Conservation (phyloP, 208 protist genomes). For the Leishmania amazonensis region DNA sequence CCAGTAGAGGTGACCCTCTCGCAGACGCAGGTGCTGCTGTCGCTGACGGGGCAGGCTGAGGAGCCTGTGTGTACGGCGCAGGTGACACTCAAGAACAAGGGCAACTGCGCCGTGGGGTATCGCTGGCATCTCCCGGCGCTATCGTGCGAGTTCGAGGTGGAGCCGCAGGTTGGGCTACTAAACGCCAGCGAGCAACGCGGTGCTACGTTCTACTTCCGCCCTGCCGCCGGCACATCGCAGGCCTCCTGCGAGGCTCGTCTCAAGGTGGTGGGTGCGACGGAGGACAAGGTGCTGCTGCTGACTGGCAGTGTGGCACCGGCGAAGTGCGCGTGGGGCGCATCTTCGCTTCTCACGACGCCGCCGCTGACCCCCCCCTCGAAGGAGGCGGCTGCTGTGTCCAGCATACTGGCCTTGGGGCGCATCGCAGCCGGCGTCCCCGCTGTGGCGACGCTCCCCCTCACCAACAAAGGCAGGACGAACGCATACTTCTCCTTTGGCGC, state of each 20-base stretch:
- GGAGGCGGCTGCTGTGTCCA: conserved; percentile 24
- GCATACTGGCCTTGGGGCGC: conserved; percentile 66
- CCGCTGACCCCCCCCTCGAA: conserved; percentile 4
- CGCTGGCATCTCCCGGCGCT: conserved; percentile 55
- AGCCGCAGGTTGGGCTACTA: conserved; percentile 63
- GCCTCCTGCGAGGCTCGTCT: conserved; percentile 49
- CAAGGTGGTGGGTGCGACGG: conserved; percentile 76
- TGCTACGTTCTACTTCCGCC: conserved; percentile 74
- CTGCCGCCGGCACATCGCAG: conserved; percentile 45
- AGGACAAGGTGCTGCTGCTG: conserved; percentile 58
- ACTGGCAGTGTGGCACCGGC: conserved; percentile 69
- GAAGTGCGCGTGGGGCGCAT: conserved; percentile 55
- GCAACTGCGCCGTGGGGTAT: conserved; percentile 83
- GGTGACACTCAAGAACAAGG: conserved; percentile 79
- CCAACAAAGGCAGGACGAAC: conserved; percentile 63
- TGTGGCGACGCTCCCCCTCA: conserved; percentile 45
- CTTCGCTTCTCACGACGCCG: conserved; percentile 8
- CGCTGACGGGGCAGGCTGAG: conserved; percentile 71
- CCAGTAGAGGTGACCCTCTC: conserved; percentile 92
- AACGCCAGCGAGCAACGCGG: conserved; percentile 59
- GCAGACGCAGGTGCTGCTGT: conserved; percentile 75
- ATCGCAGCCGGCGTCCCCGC: conserved; percentile 71
- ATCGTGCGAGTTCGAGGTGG: conserved; percentile 65
- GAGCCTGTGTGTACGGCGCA: conserved; percentile 68
- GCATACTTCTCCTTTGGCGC: conserved; percentile 81